Evolutionary conservation across 108 stramenopile genomes (phyloP).

Genomic region (Stephanodiscus triporus): DNA sequence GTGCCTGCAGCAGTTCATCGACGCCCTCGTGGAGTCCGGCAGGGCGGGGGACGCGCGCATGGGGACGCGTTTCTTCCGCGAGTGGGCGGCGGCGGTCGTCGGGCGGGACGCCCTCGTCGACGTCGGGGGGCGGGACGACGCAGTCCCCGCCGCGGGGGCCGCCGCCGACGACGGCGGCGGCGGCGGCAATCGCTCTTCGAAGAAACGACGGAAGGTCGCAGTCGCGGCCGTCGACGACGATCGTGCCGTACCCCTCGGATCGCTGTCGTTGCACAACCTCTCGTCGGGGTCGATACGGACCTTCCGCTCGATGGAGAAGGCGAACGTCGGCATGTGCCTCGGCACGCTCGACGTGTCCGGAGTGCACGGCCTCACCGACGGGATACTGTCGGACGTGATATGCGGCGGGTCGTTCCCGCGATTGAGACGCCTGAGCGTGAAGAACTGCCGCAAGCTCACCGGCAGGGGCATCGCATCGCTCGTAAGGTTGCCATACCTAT

Average conservation of each 20-base stretch:
- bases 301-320: conserved; percentile 60
- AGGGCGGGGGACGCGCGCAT: conserved; percentile 73
- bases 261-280: conserved; percentile 74
- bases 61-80: conserved; percentile 71
- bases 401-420: conserved; percentile 45
- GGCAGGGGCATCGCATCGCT: conserved; percentile 39
- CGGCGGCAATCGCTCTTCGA: neutral
- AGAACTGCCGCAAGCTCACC: conserved; percentile 84
- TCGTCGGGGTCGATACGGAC: conserved; percentile 54
- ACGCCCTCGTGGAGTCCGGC: conserved; percentile 77
- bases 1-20: conserved; percentile 72
- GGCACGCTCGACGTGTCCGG: conserved; percentile 74
- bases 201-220: conserved; percentile 15
- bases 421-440: conserved; percentile 64
- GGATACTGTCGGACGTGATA: conserved; percentile 39
- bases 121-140: neutral
- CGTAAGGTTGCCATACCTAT: conserved; percentile 39
- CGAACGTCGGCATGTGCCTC: conserved; percentile 58
- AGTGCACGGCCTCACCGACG: conserved; percentile 65
- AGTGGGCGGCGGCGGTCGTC: conserved; percentile 56
- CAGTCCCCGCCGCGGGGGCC: neutral
- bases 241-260: conserved; percentile 36
- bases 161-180: neutral
- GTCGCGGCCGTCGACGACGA: neutral
- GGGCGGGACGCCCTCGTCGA: conserved; percentile 14